Evolutionary conservation across 2,329 filamentous ascomycete genomes (phyloP).

Genomic region (Monilinia vaccinii-corymbosi): DNA sequence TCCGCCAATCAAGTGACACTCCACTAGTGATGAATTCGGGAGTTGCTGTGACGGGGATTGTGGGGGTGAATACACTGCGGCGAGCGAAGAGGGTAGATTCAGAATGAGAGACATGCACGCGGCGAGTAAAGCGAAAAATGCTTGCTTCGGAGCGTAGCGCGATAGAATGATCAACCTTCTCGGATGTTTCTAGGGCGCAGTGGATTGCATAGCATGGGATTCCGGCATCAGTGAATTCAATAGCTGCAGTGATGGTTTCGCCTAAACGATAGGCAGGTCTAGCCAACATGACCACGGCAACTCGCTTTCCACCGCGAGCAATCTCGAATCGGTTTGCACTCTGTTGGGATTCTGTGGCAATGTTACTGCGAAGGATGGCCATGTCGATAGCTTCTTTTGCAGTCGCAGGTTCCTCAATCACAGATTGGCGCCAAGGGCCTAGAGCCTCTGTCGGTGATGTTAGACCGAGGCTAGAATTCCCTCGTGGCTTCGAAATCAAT

Average conservation of each 20-base stretch:
- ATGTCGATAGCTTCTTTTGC: constrained; percentile 84
- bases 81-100: constrained; percentile 78
- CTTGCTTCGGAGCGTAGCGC: constrained; percentile 79
- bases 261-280: constrained; percentile 83
- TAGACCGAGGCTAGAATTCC: constrained; percentile 48
- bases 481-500: constrained; percentile 51
- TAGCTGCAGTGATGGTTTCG: constrained; percentile 72
- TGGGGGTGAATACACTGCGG: constrained; percentile 69
- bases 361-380: constrained; percentile 76
- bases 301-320: constrained; percentile 80
- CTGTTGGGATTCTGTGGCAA: constrained; percentile 57
- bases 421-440: constrained; percentile 46
- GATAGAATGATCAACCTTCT: constrained; percentile 70
- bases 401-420: constrained; percentile 47
- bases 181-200: constrained; percentile 74
- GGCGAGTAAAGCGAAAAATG: constrained; percentile 77
- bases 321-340: constrained; percentile 95
- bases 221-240: constrained; percentile 73
- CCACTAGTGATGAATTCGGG: constrained; percentile 90
- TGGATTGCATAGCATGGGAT: constrained; percentile 82
- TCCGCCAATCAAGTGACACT: constrained; percentile 77
- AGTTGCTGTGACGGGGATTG: constrained; percentile 74
- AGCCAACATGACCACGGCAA: constrained; percentile 82
- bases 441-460: constrained; percentile 60
- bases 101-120: constrained; percentile 66